Base-by-base conservation (phyloP, 108 stramenopile genomes). In the Thalassiosira profunda region DNA sequence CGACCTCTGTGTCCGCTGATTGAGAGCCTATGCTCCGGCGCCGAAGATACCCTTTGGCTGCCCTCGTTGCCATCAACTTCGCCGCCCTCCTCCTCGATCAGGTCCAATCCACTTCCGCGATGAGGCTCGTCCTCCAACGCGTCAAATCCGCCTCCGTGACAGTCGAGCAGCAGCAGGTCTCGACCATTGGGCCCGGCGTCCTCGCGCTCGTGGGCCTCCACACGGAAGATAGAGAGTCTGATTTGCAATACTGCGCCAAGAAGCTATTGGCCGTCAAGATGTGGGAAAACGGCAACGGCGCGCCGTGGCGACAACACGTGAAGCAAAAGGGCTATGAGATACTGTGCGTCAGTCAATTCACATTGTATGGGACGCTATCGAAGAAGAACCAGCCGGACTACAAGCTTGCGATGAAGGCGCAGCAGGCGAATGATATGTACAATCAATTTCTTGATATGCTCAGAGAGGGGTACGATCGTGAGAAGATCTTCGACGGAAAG, bases 351-450 rank as follows among this genome's bases (percentile, higher is more conserved):
- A 80, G 77, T 44, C 95, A 96, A 81, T 96, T 96, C 43, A 91
- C 90, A 10, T 61, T 96, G 45, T 96, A 93, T 73, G 95, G 90
- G 4, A 93, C 80, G 12, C 43, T 96, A 8, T 72, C 71, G 1
- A 93, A 92, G 45, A 96, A 92, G 76, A 67, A 92, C 74, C 89
- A 90, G 52, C 95, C 95, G 35, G 92, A 96, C 61, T 93, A 89
- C 76, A 92, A 92, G 62, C 47, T 65, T 7, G 77, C 92, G 30
- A 96, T 96, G 95, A 96, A 96, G 73, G 38, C 55, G 18, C 67
- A 49, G 0, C 74, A 68, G 17, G 95, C 95, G 1, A 59, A 82
- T 29, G 64, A 54, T 35, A 72, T 91, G 84, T 93, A 96, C 65
- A 47, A 63, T 31, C 15, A 76, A 7, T 95, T 95, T 60, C 59